Evolutionary conservation across 306 rosid genomes (phyloP).

Genomic region (Quercus wislizeni): DNA sequence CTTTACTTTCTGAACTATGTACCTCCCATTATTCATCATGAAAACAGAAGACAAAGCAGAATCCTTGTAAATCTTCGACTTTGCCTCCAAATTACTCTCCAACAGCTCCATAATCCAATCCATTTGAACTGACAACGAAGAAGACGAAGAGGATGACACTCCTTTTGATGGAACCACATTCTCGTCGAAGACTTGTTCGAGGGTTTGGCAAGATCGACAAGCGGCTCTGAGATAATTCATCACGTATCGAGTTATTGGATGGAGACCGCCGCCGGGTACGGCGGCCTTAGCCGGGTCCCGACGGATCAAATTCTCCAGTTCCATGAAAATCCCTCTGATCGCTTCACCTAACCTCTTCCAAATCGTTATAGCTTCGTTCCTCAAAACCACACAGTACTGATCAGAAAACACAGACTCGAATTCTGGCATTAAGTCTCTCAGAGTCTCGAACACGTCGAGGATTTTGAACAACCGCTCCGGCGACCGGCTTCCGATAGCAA

Average conservation of each 20-base stretch:
- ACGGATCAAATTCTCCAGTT: conserved; percentile 84
- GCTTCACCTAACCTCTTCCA: conserved; percentile 93
- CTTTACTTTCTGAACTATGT: conserved; percentile 75
- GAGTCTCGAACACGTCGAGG: conserved; percentile 73
- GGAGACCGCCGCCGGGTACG: conserved; percentile 91
- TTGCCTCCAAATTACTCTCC: conserved; percentile 85
- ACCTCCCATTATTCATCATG: conserved; percentile 88
- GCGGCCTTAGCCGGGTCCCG: conserved; percentile 74
- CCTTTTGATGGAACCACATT: conserved; percentile 42
- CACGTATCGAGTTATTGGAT: conserved; percentile 92
- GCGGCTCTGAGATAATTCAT: conserved; percentile 94
- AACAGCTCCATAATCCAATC: conserved; percentile 89
- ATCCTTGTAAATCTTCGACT: conserved; percentile 78
- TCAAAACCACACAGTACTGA: conserved; percentile 63
- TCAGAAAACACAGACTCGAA: conserved; percentile 69
- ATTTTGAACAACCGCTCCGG: conserved; percentile 80
- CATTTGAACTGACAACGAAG: conserved; percentile 71
- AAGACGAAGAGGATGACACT: conserved; percentile 31
- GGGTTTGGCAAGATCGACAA: conserved; percentile 60
- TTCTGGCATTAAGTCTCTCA: conserved; percentile 77
- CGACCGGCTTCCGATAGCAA: conserved; percentile 74
- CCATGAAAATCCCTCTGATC: conserved; percentile 85
- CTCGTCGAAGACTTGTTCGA: conserved; percentile 86
- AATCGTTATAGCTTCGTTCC: conserved; percentile 75
- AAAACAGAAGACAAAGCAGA: conserved; percentile 65